Evolutionary conservation across 495 filamentous ascomycete genomes (phyloP).

Genomic region (Penicillium soppii): DNA sequence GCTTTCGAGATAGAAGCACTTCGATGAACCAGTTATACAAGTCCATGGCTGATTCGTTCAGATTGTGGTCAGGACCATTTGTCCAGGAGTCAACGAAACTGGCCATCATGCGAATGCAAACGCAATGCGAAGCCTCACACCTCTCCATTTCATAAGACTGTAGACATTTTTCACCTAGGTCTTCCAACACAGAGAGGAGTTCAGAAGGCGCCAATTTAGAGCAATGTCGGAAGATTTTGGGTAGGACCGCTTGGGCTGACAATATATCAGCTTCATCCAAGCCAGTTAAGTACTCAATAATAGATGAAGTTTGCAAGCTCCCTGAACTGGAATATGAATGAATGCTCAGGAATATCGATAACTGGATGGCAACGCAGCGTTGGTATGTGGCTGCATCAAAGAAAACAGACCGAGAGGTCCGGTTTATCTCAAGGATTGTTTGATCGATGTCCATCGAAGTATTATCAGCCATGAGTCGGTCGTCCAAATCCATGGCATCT

Average conservation of each 20-base stretch:
- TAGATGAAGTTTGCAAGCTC: constrained; percentile 15
- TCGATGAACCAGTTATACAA: constrained; percentile 81
- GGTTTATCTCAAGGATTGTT: constrained; percentile 30
- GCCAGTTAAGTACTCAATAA: constrained; percentile 58
- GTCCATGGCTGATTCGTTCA: constrained; percentile 63
- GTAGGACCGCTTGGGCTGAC: constrained; percentile 49
- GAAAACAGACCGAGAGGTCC: constrained; percentile 28
- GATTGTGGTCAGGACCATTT: constrained; percentile 46
- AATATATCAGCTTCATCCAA: constrained; percentile 62
- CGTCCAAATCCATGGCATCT: constrained; percentile 79
- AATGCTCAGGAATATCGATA: constrained; percentile 29
- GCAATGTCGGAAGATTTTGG: constrained; percentile 40
- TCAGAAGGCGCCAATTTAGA: constrained; percentile 31
- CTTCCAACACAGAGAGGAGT: constrained; percentile 46
- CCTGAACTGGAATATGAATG: constrained; percentile 33
- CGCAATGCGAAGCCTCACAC: constrained; percentile 71
- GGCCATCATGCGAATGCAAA: constrained; percentile 70
- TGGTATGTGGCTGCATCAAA: constrained; percentile 34
- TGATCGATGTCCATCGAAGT: constrained; percentile 35
- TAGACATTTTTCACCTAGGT: constrained; percentile 60
- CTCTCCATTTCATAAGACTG: constrained; percentile 62
- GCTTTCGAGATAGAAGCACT: constrained; percentile 57
- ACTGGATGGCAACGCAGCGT: constrained; percentile 35
- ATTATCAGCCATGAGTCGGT: constrained; percentile 58
- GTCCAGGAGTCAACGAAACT: constrained; percentile 66